Percentiles rank a stretch among this genome's conserved stretches.
Evolutionary conservation across 305 asterid genomes (phyloP).

Genomic region (Fraxinus angustifolia): DNA sequence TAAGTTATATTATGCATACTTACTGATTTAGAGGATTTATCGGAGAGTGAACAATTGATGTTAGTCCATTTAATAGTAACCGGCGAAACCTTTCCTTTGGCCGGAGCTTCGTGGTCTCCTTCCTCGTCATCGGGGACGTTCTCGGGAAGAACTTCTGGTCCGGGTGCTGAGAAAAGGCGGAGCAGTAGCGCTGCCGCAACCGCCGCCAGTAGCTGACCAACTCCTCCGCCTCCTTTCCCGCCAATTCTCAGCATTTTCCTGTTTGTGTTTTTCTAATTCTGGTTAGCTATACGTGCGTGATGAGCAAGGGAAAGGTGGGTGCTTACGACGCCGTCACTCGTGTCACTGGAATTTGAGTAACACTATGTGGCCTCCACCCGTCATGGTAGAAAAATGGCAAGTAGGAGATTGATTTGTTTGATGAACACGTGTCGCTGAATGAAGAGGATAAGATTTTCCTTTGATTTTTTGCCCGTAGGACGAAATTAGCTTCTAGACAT

Average conservation of each 20-base stretch:
- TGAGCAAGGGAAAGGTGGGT: not conserved
- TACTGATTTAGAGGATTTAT: conserved; percentile 64
- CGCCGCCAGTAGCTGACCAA: conserved; percentile 79
- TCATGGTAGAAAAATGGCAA: conserved; percentile 10
- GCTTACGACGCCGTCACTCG: conserved; percentile 17
- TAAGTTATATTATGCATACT: conserved; percentile 8
- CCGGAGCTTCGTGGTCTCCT: conserved; percentile 34
- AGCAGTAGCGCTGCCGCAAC: conserved; percentile 79
- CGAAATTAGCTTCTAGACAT: not conserved
- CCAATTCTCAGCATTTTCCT: conserved; percentile 58
- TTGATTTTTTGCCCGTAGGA: not conserved
- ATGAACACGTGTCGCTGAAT: conserved; percentile 30
- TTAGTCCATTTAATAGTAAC: conserved; percentile 71
- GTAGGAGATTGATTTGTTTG: not conserved
- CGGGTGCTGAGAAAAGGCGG: conserved; percentile 70
- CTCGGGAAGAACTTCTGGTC: conserved; percentile 53
- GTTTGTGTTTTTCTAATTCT: not conserved
- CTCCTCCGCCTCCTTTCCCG: conserved; percentile 68
- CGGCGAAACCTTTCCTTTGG: conserved; percentile 57
- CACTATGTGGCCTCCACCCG: not conserved
- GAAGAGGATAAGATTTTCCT: conserved; percentile 26
- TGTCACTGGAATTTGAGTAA: not conserved
- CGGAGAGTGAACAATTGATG: conserved; percentile 73
- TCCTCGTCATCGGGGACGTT: conserved; percentile 36
- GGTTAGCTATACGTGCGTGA: not conserved